These are phyloP conservation scores for Aureobasidium subglaciale DNA, from an alignment of 2,329 filamentous ascomycete species.

Conservation along the genomic window DNA sequence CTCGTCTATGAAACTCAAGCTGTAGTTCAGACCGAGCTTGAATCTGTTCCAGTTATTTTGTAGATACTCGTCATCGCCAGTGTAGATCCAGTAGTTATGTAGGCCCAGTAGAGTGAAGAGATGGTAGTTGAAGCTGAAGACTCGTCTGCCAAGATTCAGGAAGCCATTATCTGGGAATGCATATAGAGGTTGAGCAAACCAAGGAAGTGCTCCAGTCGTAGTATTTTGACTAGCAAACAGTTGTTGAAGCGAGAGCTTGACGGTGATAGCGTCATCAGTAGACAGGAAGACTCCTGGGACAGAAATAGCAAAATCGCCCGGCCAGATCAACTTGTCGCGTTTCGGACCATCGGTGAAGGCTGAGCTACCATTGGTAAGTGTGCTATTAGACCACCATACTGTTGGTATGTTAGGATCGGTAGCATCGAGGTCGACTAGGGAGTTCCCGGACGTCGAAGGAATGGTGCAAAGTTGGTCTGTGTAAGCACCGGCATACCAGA, in stretches of 20 bases:
- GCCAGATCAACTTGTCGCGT: conserved; percentile 53
- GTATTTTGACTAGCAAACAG: conserved; percentile 24
- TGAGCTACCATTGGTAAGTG: conserved; percentile 33
- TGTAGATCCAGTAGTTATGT: conserved; percentile 35
- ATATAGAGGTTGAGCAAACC: conserved; percentile 17
- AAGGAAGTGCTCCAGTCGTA: conserved; percentile 32
- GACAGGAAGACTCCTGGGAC: conserved; percentile 49
- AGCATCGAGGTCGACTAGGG: conserved; percentile 28
- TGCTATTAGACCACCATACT: conserved; percentile 36
- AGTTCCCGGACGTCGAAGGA: conserved; percentile 25
- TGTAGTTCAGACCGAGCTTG: conserved; percentile 38
- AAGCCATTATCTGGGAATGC: conserved; percentile 43
- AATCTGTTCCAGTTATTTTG: conserved; percentile 37
- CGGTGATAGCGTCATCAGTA: conserved; percentile 36
- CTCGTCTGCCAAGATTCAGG: conserved; percentile 18
- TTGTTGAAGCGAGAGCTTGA: conserved; percentile 22
- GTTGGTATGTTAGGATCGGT: conserved; percentile 20
- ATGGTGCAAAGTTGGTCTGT: conserved; percentile 15
- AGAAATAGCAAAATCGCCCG: conserved; percentile 54
- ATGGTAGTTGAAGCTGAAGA: conserved; percentile 53
- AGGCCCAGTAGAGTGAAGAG: conserved; percentile 42
- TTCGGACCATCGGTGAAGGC: conserved; percentile 49
- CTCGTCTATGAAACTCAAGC: conserved; percentile 34
- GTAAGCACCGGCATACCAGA: conserved; percentile 36
- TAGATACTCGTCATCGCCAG: conserved; percentile 35